phyloP scores from a whole-genome alignment of 768 basidiomycete genomes.

The Hygrophoropsis aurantiaca region DNA sequence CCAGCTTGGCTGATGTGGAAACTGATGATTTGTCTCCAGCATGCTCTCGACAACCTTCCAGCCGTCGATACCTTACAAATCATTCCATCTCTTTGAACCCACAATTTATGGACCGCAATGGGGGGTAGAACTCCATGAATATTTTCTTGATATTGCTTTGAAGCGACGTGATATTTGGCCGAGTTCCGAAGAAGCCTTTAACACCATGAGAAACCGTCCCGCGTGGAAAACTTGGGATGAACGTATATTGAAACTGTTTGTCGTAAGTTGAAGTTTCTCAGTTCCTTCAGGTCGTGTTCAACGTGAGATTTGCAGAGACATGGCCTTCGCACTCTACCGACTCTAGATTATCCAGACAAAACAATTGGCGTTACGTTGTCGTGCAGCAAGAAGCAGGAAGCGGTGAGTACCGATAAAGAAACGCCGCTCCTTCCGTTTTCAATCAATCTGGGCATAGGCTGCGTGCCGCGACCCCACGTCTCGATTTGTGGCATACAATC shows the following conservation, averaged over 20 bases:
- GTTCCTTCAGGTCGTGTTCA: no score
- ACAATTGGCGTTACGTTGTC: conserved; percentile 48
- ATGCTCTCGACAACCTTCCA: no score
- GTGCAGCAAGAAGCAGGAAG: conserved; percentile 47
- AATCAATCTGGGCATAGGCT: conserved; percentile 28
- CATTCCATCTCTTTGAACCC: no score
- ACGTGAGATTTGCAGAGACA: no score
- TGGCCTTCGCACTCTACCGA: conserved; percentile 43
- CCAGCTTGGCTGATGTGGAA: no score
- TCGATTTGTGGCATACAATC: conserved; percentile 30
- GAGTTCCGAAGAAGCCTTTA: conserved; percentile 47
- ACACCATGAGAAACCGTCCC: conserved; percentile 33
- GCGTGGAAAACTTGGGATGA: conserved; percentile 53
- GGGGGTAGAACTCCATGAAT: no score
- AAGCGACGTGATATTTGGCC: conserved; percentile 53
- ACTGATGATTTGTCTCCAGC: no score
- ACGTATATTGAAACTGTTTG: conserved; percentile 41
- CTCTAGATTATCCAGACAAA: conserved; percentile 40
- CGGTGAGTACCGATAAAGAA: conserved; percentile 24
- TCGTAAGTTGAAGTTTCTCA: conserved; percentile 35
- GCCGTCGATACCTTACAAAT: no score
- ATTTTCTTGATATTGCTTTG: no score
- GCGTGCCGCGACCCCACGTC: conserved; percentile 41
- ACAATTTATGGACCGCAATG: no score
- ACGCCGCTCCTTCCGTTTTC: neutral